Conservation (phyloP, 164 flowering plant species). For the Houttuynia cordata region DNA sequence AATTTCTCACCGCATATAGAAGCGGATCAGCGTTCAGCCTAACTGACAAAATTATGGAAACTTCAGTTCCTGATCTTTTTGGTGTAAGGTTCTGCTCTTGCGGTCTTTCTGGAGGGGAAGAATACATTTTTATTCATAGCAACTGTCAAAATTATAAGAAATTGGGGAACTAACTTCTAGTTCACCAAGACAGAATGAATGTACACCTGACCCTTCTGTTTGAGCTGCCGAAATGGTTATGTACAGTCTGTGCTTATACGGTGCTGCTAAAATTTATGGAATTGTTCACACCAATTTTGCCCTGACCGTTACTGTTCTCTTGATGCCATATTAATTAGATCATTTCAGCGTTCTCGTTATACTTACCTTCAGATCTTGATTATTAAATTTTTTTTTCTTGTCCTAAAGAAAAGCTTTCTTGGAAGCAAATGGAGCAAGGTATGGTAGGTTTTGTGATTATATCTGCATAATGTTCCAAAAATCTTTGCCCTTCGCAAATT, state of each 20-base stretch:
- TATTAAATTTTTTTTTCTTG: neutral
- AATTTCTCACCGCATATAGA: neutral
- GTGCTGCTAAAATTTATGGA: no score
- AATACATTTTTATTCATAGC: no score
- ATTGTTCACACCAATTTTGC: neutral
- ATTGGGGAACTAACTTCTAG: no score
- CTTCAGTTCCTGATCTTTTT: neutral
- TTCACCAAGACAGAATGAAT: no score
- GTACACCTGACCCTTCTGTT: no score
- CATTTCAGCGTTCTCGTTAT: no score
- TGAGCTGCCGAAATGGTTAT: no score
- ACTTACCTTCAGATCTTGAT: neutral
- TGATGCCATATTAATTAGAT: neutral
- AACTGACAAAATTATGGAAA: neutral
- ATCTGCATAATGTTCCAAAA: no score
- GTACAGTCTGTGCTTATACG: no score
- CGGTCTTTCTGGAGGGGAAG: neutral
- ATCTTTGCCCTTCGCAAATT: no score
- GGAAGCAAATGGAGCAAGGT: neutral
- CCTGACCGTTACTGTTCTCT: neutral
- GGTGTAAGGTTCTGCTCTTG: neutral
- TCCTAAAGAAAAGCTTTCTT: neutral
- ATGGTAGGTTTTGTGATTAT: neutral
- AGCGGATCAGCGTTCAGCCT: neutral
- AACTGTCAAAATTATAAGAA: no score